Evolutionary conservation across 768 basidiomycete genomes (phyloP).

Genomic region (Trametes cingulata): DNA sequence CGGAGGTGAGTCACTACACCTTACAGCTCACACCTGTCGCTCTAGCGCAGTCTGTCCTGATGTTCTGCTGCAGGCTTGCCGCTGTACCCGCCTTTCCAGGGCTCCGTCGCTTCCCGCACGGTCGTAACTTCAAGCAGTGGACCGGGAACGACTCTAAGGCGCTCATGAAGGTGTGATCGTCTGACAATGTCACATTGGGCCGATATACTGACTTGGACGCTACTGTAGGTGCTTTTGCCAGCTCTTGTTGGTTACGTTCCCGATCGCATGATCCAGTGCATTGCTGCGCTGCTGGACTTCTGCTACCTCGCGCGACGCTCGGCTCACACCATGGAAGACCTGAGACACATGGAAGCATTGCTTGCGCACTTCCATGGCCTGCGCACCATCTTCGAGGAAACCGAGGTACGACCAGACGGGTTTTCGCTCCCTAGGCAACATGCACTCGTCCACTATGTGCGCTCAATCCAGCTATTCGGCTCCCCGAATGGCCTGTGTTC

Average conservation of each 20-base stretch:
- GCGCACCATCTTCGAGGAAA: slow-evolving; percentile 17
- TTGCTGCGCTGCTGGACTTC: slow-evolving; percentile 10
- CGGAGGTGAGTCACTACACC: neutral
- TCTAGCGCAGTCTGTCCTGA: no score
- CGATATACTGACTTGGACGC: neutral
- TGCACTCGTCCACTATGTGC: slow-evolving; percentile 20
- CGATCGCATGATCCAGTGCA: neutral
- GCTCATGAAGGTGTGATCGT: slow-evolving; percentile 26
- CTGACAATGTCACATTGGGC: no score
- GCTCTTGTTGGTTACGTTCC: slow-evolving; percentile 18
- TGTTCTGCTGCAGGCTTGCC: neutral
- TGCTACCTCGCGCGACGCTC: slow-evolving; percentile 23
- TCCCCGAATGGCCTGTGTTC: slow-evolving; percentile 29
- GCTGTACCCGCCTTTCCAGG: slow-evolving; percentile 19
- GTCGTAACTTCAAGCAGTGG: no score
- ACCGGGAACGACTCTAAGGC: slow-evolving; percentile 31
- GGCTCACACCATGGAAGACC: neutral
- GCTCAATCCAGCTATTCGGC: slow-evolving; percentile 22
- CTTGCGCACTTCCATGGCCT: slow-evolving; percentile 12
- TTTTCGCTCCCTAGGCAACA: slow-evolving; percentile 27
- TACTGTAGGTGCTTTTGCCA: slow-evolving; percentile 29
- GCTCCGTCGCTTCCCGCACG: slow-evolving; percentile 22
- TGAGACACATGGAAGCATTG: slow-evolving; percentile 6
- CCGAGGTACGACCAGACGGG: slow-evolving; percentile 14
- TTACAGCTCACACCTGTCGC: no score